phyloP scores from a whole-genome alignment of 2,329 filamentous ascomycete genomes.

The Ophiostoma sp. region DNA sequence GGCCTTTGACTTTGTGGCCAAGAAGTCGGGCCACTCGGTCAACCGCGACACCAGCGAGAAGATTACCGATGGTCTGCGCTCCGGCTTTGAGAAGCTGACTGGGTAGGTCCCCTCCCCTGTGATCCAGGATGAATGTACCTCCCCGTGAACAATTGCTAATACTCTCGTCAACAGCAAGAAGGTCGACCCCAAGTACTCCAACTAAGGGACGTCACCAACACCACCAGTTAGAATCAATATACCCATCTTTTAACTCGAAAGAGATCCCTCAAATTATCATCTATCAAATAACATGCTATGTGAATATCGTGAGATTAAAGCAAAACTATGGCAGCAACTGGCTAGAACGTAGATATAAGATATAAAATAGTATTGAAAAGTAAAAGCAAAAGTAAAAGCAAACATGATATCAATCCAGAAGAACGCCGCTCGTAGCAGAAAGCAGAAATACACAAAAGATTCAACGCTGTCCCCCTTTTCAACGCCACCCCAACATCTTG shows the following conservation, averaged over 20 bases:
- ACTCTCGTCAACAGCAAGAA: slow-evolving; percentile 37
- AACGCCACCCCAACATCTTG: not conserved
- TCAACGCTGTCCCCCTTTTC: not conserved
- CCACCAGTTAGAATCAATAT: not conserved
- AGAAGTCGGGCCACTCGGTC: slow-evolving; percentile 34
- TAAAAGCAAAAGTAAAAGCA: not conserved
- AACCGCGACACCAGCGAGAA: slow-evolving; percentile 35
- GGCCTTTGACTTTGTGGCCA: slow-evolving; percentile 33
- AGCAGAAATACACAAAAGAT: not conserved
- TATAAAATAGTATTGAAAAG: not conserved
- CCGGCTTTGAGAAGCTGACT: slow-evolving; percentile 42
- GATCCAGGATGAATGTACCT: not conserved
- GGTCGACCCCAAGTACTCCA: slow-evolving; percentile 39
- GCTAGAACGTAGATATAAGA: not conserved
- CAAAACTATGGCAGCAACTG: not conserved
- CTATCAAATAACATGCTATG: not conserved
- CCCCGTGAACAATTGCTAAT: not conserved
- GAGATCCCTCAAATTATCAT: not conserved
- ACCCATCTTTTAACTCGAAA: not conserved
- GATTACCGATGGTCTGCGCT: slow-evolving; percentile 39
- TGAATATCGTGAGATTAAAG: not conserved
- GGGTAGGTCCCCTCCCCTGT: slow-evolving; percentile 36
- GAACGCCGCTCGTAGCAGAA: not conserved
- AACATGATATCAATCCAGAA: not conserved
- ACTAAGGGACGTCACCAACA: slow-evolving; percentile 22